phyloP scores from a whole-genome alignment of 1,284 basidiomycete genomes.

The Pseudozyma thailandica region DNA sequence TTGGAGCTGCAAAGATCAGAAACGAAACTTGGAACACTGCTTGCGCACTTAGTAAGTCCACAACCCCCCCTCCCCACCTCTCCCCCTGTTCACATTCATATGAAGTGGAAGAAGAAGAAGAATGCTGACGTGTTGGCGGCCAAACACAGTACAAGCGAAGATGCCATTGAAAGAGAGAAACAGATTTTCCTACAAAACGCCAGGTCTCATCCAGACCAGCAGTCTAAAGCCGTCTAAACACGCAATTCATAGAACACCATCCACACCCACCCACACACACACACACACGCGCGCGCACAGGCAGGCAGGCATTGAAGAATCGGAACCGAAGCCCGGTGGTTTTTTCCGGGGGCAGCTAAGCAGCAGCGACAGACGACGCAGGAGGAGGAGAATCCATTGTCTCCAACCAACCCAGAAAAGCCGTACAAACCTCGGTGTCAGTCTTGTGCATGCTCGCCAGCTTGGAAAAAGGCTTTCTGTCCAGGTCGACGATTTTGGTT shows the following conservation, averaged over 20 bases:
- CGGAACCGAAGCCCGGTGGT: too few relatives aligned
- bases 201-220: too few relatives aligned
- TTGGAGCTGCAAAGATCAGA: conserved; percentile 34
- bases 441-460: conserved; percentile 79
- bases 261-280: neutral
- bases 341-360: too few relatives aligned
- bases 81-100: neutral
- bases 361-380: too few relatives aligned
- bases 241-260: neutral
- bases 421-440: conserved; percentile 71
- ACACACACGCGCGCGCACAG: neutral
- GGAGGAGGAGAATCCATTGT: neutral
- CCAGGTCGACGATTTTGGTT: conserved; percentile 76
- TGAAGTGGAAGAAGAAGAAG: neutral
- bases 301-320: neutral
- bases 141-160: conserved; percentile 31
- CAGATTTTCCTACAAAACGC: conserved; percentile 21
- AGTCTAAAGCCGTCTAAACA: conserved; percentile 9
- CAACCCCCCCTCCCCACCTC: neutral
- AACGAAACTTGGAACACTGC: conserved; percentile 22
- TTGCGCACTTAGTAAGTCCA: conserved; percentile 38
- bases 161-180: conserved; percentile 36
- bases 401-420: conserved; percentile 29
- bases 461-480: conserved; percentile 79
- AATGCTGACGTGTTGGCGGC: neutral